A percentile compares a stretch with the other conserved stretches of the same genome.
Conservation (phyloP, 176 grass and related monocot species). For the Bromus sterilis region DNA sequence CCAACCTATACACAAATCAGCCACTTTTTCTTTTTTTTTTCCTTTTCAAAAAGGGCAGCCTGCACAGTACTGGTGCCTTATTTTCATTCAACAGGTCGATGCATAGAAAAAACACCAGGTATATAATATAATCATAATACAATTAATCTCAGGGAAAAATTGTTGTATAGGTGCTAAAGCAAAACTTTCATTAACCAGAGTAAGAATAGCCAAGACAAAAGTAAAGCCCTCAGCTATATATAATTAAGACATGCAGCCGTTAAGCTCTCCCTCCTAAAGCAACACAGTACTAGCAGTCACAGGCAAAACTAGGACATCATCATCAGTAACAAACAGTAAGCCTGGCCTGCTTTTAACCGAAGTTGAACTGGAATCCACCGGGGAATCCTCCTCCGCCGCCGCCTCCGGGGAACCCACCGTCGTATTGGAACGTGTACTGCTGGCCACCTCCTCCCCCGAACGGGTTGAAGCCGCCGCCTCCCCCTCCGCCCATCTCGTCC, state of each 20-base stretch:
- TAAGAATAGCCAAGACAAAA: background rate
- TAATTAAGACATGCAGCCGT: background rate
- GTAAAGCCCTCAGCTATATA: background rate
- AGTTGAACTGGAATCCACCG: conserved; percentile 66
- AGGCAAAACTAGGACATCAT: background rate
- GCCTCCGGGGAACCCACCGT: conserved; percentile 49
- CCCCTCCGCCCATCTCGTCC: conserved; percentile 71
- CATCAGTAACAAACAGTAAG: too few relatives aligned
- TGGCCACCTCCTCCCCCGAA: conserved; percentile 58
- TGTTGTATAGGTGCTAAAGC: background rate
- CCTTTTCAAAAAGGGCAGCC: background rate
- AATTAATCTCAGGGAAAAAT: background rate
- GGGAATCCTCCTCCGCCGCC: conserved; percentile 30
- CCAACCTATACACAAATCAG: background rate
- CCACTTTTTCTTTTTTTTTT: background rate
- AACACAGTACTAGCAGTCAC: too few relatives aligned
- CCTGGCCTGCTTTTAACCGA: conserved; percentile 14
- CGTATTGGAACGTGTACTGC: conserved; percentile 74
- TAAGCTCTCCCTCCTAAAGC: background rate
- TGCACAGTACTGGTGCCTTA: background rate
- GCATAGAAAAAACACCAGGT: background rate
- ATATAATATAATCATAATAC: background rate
- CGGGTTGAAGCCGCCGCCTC: conserved; percentile 66
- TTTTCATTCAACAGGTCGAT: background rate
- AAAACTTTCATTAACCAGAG: background rate